Evolutionary conservation across 257 asterid species (phyloP).

Genomic region (Oldenlandia corymbosa): DNA sequence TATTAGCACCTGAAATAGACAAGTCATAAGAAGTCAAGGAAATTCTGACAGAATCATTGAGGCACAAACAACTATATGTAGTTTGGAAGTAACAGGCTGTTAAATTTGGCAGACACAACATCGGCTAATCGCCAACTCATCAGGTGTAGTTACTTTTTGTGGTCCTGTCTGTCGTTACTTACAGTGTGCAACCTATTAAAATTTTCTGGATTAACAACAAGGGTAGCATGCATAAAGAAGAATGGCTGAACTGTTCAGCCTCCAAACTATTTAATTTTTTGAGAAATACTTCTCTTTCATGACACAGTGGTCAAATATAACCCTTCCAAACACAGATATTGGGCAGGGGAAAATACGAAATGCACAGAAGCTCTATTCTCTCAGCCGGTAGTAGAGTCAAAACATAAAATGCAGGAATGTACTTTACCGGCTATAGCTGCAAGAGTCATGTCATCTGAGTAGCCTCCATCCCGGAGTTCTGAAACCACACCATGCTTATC

Average conservation of each 20-base stretch:
- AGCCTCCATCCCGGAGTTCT: conserved; percentile 89
- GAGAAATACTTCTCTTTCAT: not conserved
- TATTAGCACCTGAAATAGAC: conserved; percentile 67
- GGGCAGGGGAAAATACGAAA: not conserved
- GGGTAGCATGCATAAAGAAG: not conserved
- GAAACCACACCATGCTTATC: conserved; percentile 77
- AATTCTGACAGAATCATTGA: not conserved
- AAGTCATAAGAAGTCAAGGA: conserved; percentile 8
- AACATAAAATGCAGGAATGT: not conserved
- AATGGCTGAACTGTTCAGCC: not conserved
- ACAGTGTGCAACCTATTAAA: not conserved
- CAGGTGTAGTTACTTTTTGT: too few species aligned
- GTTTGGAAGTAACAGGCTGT: not conserved
- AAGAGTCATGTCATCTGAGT: conserved; percentile 99
- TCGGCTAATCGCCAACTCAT: not conserved
- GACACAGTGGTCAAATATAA: not conserved
- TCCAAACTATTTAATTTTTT: not conserved
- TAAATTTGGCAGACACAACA: not conserved
- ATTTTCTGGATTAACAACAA: not conserved
- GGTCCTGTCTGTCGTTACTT: too few species aligned
- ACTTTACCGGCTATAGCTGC: conserved; percentile 83
- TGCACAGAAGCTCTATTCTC: not conserved
- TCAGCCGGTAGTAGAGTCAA: conserved; percentile 9
- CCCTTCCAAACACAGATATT: too few species aligned
- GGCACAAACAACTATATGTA: not conserved